A percentile compares a stretch with the other conserved stretches of the same genome.
Evolutionary conservation across 2,329 filamentous ascomycete genomes (phyloP).

Genomic region (Colletotrichum tanaceti): DNA sequence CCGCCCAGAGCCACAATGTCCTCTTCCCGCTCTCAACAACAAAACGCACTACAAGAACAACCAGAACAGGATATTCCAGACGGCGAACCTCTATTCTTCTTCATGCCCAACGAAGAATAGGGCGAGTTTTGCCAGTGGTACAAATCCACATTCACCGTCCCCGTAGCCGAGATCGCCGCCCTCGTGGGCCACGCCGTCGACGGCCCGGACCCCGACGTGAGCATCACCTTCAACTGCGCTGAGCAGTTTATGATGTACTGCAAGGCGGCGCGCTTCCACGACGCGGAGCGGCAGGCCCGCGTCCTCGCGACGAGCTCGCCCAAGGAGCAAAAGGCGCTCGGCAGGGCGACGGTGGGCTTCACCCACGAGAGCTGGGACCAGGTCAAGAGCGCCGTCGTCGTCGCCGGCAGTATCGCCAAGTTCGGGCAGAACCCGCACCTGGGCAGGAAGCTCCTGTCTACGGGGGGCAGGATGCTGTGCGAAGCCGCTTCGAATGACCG

Average conservation of each 20-base stretch:
- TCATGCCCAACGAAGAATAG: conserved; percentile 46
- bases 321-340: conserved; percentile 48
- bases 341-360: conserved; percentile 46
- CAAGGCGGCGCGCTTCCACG: conserved; percentile 52
- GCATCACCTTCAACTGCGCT: conserved; percentile 50
- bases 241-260: conserved; percentile 59
- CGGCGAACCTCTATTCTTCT: conserved; percentile 46
- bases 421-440: conserved; percentile 48
- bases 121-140: conserved; percentile 54
- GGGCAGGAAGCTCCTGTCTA: conserved; percentile 47
- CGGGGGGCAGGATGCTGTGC: conserved; percentile 47
- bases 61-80: neutral
- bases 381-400: conserved; percentile 48
- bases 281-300: conserved; percentile 42
- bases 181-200: conserved; percentile 46
- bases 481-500: conserved; percentile 49
- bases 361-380: conserved; percentile 47
- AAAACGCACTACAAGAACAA: neutral
- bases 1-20: neutral
- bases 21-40: neutral
- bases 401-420: conserved; percentile 50
- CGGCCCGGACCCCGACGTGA: conserved; percentile 25
- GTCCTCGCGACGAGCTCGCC: conserved; percentile 46
- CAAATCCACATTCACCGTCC: conserved; percentile 45
- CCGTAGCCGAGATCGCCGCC: conserved; percentile 45